A percentile compares a stretch with the other conserved stretches of the same genome.
These are phyloP conservation scores for Russula vinacea DNA, from an alignment of 768 basidiomycete species.

Conservation along the genomic window DNA sequence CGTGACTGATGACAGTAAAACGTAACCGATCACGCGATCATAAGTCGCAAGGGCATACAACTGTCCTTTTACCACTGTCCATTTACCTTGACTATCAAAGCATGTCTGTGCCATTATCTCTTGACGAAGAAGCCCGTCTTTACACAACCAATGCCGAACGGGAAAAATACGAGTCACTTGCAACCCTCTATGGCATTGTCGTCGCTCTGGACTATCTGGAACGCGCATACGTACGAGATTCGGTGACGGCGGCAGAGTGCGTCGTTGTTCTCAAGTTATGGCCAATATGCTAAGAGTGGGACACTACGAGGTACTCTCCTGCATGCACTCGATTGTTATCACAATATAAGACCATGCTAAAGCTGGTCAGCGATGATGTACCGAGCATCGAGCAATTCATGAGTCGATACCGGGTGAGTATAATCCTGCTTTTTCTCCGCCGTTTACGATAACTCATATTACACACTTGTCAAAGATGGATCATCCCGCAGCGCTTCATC, in stretches of 20 bases:
- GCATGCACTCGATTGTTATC: slow-evolving; percentile 92
- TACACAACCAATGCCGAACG: slow-evolving; percentile 86
- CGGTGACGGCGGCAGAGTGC: slow-evolving; percentile 86
- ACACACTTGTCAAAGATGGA: slow-evolving; percentile 63
- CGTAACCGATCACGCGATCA: not conserved
- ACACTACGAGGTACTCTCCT: slow-evolving; percentile 81
- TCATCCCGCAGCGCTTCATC: slow-evolving; percentile 85
- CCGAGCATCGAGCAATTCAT: slow-evolving; percentile 87
- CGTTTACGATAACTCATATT: not conserved
- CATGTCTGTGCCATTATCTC: slow-evolving; percentile 47
- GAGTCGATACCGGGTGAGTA: slow-evolving; percentile 63
- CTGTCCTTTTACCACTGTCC: not conserved
- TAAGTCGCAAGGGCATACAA: not conserved
- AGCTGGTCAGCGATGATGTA: slow-evolving; percentile 88
- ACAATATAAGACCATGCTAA: slow-evolving; percentile 96
- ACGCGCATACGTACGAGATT: slow-evolving; percentile 91
- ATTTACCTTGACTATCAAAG: not conserved
- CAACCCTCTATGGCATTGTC: slow-evolving; percentile 89
- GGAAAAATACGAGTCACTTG: slow-evolving; percentile 82
- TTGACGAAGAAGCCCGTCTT: slow-evolving; percentile 91
- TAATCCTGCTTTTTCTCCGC: not conserved
- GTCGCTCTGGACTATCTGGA: slow-evolving; percentile 93
- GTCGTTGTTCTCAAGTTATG: slow-evolving; percentile 36
- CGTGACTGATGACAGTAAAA: no score
- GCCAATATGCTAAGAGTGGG: slow-evolving; percentile 37